Conservation (phyloP, 2,329 filamentous ascomycete species). For the Venturia nashicola region DNA sequence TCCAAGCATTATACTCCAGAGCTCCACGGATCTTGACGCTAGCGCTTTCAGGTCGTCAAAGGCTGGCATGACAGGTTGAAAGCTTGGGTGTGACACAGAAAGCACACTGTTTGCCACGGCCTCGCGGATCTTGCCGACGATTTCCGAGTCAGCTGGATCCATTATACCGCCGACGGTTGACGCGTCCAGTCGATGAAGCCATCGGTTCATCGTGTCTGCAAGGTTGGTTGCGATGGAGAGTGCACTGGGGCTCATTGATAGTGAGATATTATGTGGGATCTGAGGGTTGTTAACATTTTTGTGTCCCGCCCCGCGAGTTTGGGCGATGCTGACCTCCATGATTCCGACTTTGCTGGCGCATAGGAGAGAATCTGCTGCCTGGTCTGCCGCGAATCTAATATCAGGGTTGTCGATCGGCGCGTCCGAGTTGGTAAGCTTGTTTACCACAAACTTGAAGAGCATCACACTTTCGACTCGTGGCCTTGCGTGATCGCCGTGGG, state of each 20-base stretch:
- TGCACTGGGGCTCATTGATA: background rate
- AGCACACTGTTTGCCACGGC: background rate
- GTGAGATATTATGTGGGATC: background rate
- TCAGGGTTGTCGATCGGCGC: background rate
- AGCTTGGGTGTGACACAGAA: background rate
- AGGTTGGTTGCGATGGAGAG: background rate
- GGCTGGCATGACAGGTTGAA: background rate
- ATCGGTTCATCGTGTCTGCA: background rate
- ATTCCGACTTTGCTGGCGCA: background rate
- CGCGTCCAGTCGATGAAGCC: background rate
- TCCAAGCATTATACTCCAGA: background rate
- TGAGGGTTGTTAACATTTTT: background rate
- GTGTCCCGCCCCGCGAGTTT: no score
- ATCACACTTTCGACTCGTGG: background rate
- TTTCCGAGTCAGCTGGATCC: background rate
- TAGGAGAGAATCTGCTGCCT: background rate
- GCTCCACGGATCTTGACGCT: background rate
- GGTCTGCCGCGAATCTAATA: background rate
- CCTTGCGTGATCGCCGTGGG: background rate
- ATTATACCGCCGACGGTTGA: background rate
- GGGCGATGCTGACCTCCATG: background rate
- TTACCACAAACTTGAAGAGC: background rate
- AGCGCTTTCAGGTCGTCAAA: background rate
- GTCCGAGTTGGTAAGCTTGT: slow-evolving; percentile 1
- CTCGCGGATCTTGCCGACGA: background rate